Conservation (phyloP, 805 yeast genomes). For the Candida oleophila region DNA sequence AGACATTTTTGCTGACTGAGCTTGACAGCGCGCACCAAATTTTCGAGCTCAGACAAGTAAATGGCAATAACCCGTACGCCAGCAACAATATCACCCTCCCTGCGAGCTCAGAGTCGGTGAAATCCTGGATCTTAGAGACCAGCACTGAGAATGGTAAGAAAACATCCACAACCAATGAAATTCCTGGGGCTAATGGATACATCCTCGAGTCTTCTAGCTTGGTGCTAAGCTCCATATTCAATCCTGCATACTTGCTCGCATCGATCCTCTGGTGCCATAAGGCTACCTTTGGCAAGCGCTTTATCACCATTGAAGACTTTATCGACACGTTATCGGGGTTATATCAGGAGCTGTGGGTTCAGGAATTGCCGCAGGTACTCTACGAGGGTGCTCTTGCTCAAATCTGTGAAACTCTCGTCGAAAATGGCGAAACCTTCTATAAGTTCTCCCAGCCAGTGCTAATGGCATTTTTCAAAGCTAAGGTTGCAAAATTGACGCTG, state of each 20-base stretch:
- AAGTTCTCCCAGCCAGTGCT: constrained; percentile 43
- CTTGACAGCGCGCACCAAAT: constrained; percentile 10
- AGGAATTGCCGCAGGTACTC: constrained; percentile 11
- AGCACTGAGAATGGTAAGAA: neutral
- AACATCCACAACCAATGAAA: too few relatives aligned
- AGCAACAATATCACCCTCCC: constrained; percentile 23
- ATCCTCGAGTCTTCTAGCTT: constrained; percentile 42
- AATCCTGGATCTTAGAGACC: constrained; percentile 36
- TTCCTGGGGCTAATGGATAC: constrained; percentile 23
- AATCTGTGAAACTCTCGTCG: constrained; percentile 31
- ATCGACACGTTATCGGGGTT: constrained; percentile 31
- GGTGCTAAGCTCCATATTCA: constrained; percentile 40
- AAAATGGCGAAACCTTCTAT: constrained; percentile 34
- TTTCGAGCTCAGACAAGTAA: constrained; percentile 40
- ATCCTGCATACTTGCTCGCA: constrained; percentile 39
- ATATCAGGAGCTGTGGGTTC: constrained; percentile 29
- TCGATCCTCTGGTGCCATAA: constrained; percentile 27
- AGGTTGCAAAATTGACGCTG: constrained; percentile 31
- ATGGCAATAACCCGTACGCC: constrained; percentile 34
- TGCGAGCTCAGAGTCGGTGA: constrained; percentile 31
- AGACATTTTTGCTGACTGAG: constrained; percentile 13
- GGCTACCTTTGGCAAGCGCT: constrained; percentile 23
- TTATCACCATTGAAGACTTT: constrained; percentile 44
- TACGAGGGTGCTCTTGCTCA: constrained; percentile 5
- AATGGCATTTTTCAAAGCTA: constrained; percentile 34